These are phyloP conservation scores for Zanthoxylum bungeanum DNA, from an alignment of 345 rosid species.

Conservation along the genomic window DNA sequence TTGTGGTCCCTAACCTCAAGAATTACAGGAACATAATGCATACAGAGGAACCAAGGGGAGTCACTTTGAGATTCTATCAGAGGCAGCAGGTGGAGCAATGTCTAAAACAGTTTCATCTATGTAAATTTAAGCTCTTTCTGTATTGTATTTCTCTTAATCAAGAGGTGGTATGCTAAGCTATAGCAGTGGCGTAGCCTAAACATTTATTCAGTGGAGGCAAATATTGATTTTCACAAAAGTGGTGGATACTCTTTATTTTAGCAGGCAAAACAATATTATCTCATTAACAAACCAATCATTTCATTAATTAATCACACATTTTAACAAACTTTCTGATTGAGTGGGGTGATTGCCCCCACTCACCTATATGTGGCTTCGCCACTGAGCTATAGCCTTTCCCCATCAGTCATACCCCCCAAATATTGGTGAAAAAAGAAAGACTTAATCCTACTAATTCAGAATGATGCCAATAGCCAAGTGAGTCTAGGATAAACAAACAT, in stretches of 20 bases:
- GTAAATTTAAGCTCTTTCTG: not conserved
- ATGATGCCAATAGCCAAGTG: not conserved
- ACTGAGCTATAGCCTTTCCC: too few relatives aligned
- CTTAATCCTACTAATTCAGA: not conserved
- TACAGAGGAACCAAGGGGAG: not conserved
- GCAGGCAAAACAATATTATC: too few relatives aligned
- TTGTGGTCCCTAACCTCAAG: not conserved
- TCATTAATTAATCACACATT: too few relatives aligned
- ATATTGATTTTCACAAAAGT: too few relatives aligned
- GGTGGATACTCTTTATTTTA: too few relatives aligned
- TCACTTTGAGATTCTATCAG: not conserved
- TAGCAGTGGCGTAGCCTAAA: too few relatives aligned
- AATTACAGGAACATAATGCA: not conserved
- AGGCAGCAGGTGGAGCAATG: not conserved
- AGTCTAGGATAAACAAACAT: not conserved
- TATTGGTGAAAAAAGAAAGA: not conserved
- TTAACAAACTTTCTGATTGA: too few relatives aligned
- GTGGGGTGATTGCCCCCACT: too few relatives aligned
- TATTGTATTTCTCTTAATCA: not conserved
- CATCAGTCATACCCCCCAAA: not conserved
- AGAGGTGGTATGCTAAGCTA: not conserved
- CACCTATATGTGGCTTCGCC: too few relatives aligned
- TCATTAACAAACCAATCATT: too few relatives aligned
- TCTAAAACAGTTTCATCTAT: not conserved
- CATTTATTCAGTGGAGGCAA: too few relatives aligned